These are phyloP conservation scores for Botrytis tulipae DNA, from an alignment of 2,329 filamentous ascomycete genomes.

Conservation along the genomic window DNA sequence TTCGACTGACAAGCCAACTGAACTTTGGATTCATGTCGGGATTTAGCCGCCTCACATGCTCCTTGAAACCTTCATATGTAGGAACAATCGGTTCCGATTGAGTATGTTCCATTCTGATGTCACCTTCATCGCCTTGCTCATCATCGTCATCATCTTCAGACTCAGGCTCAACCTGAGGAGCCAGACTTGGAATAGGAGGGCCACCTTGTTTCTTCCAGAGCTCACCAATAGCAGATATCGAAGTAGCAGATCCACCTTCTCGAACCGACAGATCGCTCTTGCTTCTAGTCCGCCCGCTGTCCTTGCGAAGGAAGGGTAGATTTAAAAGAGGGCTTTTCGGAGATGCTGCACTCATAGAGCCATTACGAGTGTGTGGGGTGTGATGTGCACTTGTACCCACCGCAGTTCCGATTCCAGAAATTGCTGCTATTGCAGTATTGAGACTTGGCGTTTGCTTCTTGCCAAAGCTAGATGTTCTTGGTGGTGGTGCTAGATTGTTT, in stretches of 20 bases:
- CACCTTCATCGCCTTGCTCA: conserved; percentile 60
- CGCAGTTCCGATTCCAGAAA: conserved; percentile 54
- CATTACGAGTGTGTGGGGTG: conserved; percentile 51
- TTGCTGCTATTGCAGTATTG: conserved; percentile 56
- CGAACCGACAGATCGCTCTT: conserved; percentile 39
- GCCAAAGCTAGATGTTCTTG: conserved; percentile 49
- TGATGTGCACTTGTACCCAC: conserved; percentile 46
- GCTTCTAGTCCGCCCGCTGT: conserved; percentile 55
- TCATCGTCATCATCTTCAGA: conserved; percentile 58
- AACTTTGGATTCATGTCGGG: conserved; percentile 62
- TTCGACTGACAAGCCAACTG: conserved; percentile 70
- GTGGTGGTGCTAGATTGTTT: conserved; percentile 48
- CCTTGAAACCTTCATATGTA: conserved; percentile 71
- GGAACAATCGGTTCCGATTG: conserved; percentile 68
- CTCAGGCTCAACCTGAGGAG: conserved; percentile 44
- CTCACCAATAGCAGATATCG: conserved; percentile 43
- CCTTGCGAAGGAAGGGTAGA: conserved; percentile 46
- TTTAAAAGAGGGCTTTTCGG: conserved; percentile 45
- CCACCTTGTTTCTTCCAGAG: conserved; percentile 58
- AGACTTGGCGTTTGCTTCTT: conserved; percentile 55
- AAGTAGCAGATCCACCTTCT: conserved; percentile 1
- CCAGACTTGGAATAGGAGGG: conserved; percentile 55
- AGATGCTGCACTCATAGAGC: conserved; percentile 58
- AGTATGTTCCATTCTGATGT: conserved; percentile 59
- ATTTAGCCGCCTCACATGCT: conserved; percentile 71